phyloP scores from a whole-genome alignment of 2,329 filamentous ascomycete genomes.

The Fonsecaea monophora region DNA sequence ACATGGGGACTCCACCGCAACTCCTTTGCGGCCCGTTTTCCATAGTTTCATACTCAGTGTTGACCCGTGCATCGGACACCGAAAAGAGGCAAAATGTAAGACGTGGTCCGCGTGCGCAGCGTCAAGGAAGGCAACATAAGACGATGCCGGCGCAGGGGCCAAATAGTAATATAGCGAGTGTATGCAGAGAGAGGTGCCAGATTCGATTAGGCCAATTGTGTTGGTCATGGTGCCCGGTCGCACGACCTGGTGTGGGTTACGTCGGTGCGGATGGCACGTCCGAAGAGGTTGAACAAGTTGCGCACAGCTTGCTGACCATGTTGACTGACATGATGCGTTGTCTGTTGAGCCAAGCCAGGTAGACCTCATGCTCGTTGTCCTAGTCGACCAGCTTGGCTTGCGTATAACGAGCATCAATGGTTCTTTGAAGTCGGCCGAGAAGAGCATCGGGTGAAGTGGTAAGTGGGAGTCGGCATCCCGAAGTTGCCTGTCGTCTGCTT shows the following conservation, averaged over 20 bases:
- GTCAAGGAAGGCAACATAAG: not conserved
- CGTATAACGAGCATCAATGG: conserved; percentile 5
- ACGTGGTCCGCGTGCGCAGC: not conserved
- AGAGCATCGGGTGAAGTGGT: not conserved
- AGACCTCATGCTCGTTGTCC: not conserved
- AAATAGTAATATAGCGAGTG: not conserved
- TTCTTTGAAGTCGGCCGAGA: not conserved
- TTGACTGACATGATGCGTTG: conserved; percentile 3
- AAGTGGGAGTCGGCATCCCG: conserved; percentile 3
- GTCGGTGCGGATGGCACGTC: not conserved
- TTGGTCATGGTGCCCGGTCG: not conserved
- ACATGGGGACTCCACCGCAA: not conserved
- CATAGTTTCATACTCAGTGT: not conserved
- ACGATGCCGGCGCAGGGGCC: conserved; percentile 5
- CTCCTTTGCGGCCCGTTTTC: not conserved
- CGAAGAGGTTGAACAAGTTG: not conserved
- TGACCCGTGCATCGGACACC: not conserved
- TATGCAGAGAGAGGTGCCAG: not conserved
- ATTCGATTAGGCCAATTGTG: not conserved
- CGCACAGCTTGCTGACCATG: conserved; percentile 5
- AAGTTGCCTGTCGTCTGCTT: not conserved
- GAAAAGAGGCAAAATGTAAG: conserved; percentile 1
- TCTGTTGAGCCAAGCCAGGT: not conserved
- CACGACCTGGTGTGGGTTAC: not conserved
- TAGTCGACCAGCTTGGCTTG: not conserved